Evolutionary conservation across 2,329 filamentous ascomycete species (phyloP).

Genomic region (Massarina eburnea): DNA sequence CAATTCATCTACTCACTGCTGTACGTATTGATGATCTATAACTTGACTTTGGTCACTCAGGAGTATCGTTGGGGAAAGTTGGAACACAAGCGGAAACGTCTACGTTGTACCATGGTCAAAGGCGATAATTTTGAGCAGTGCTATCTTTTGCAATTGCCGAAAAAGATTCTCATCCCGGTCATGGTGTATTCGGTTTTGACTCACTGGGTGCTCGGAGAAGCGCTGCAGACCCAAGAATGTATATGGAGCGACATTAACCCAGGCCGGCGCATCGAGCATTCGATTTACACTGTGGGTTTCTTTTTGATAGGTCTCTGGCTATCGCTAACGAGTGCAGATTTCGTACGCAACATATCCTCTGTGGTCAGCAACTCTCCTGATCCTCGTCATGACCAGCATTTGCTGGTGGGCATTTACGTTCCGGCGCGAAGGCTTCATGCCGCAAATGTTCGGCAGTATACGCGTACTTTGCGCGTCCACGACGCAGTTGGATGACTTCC

Average conservation of each 20-base stretch:
- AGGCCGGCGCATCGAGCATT: conserved; percentile 19
- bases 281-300: conserved; percentile 21
- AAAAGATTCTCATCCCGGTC: conserved; percentile 31
- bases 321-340: conserved; percentile 15
- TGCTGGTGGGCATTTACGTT: conserved; percentile 38
- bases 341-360: conserved; percentile 29
- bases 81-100: conserved; percentile 22
- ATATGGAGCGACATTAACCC: conserved; percentile 21
- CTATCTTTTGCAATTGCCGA: conserved; percentile 36
- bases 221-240: conserved; percentile 29
- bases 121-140: conserved; percentile 28
- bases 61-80: conserved; percentile 34
- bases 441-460: conserved; percentile 39
- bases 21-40: conserved; percentile 36
- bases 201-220: conserved; percentile 37
- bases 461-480: conserved; percentile 30
- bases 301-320: not conserved
- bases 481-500: conserved; percentile 31
- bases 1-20: conserved; percentile 35
- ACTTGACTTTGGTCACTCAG: conserved; percentile 29
- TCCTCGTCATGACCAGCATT: conserved; percentile 30
- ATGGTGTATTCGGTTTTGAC: conserved; percentile 31
- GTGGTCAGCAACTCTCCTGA: conserved; percentile 27
- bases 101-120: conserved; percentile 32
- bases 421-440: conserved; percentile 33